Percentiles rank a stretch among this genome's conserved stretches.
phyloP scores from a whole-genome alignment of 768 basidiomycete species.

The Crepidotus variabilis region DNA sequence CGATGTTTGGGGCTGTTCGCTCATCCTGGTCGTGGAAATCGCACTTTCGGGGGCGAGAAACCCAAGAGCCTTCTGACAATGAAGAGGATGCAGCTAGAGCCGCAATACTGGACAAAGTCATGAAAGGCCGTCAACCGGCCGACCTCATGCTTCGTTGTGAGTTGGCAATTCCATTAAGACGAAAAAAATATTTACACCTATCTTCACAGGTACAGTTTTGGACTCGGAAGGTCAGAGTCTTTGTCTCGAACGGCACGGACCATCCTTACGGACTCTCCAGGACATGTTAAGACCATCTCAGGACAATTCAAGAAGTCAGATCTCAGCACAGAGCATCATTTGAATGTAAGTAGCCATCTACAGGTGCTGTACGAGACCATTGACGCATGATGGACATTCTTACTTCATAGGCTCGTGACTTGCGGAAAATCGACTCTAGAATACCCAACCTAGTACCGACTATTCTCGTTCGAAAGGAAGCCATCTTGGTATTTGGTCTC shows the following conservation, averaged over 20 bases:
- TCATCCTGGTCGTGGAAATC: constrained; percentile 34
- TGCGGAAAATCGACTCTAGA: constrained; percentile 94
- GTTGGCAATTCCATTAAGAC: constrained; percentile 25
- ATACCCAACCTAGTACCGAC: constrained; percentile 94
- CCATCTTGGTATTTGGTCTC: constrained; percentile 62
- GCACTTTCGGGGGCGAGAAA: constrained; percentile 24
- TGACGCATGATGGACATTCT: constrained; percentile 7
- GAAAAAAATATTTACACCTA: constrained; percentile 8
- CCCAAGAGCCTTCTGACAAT: constrained; percentile 28
- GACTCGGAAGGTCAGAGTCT: constrained; percentile 67
- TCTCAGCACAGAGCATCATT: constrained; percentile 79
- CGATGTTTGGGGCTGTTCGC: constrained; percentile 10
- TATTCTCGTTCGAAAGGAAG: constrained; percentile 84
- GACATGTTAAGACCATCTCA: constrained; percentile 82
- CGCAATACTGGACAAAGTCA: constrained; percentile 77
- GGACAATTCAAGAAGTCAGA: constrained; percentile 90
- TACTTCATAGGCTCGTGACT: constrained; percentile 74
- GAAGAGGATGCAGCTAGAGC: constrained; percentile 71
- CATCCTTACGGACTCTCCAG: constrained; percentile 34
- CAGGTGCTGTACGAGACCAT: not conserved
- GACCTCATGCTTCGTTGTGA: constrained; percentile 90
- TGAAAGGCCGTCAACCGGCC: constrained; percentile 83
- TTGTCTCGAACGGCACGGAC: constrained; percentile 15
- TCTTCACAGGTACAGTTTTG: constrained; percentile 70
- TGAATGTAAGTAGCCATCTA: constrained; percentile 65